Evolutionary conservation across 768 basidiomycete genomes (phyloP), one percentile per base, ranked within the genome.

Genomic region (Tephrocybe sp.): DNA sequence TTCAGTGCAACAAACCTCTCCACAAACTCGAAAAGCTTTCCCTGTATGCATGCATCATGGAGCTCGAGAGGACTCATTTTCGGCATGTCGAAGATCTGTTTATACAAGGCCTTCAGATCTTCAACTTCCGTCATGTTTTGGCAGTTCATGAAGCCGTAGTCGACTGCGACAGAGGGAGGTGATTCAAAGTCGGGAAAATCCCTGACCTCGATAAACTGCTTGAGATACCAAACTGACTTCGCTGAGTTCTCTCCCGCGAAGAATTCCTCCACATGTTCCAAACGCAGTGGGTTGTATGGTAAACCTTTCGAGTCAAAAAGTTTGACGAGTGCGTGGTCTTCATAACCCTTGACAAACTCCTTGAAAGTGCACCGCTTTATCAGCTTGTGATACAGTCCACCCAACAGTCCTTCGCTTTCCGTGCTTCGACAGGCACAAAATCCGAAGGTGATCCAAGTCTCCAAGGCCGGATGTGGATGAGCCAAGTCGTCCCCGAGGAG

Each of bases 101-200:
- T 65, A 63, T 76, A 75, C 4, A 67, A 39, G 2, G 58, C 63
- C 38, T 63, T 67, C 46, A 76, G 56, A 24, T 60, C 53, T 25
- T 56, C 40, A 10, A 45, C 41, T 39, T 73, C 70, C 18, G 48
- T 58, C 14, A 51, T 53, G 14, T 53, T 57, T 30, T 47, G 56
- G 55, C 73, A 74, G 48, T 70, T 70, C 9, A 48, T 45, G 52
- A 71, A 74, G 9, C 73, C 73, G 26, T 73, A 74, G 56, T 74
- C 70, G 18, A 50, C 60, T 64, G 47, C 3, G 62, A 56, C 7
- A 53, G 60, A 3, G 11, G 8, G 20, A 49, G 36, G 10, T 25
- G 53, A 24, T 30, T 26, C 12, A 41, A 57, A 48, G 42, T 18
- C 37, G 11, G 37, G 36, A 3, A 47, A 34, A 26, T 58, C 45